Conservation (phyloP, 2,329 filamentous ascomycete genomes). For the Grosmannia clavigera region DNA sequence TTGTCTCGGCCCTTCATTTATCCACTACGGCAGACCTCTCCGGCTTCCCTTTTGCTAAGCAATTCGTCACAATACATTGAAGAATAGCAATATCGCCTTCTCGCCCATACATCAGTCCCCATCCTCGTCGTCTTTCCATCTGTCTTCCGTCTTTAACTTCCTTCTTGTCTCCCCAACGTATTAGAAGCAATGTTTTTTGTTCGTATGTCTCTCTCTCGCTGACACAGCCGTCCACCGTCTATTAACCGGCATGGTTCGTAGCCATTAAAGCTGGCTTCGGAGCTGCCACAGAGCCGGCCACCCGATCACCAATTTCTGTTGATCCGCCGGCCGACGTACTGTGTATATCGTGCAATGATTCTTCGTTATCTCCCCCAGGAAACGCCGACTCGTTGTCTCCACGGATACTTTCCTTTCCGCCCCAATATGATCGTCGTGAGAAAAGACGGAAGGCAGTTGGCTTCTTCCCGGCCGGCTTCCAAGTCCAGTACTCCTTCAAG, state of each 20-base stretch:
- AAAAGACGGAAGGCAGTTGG: constrained; percentile 33
- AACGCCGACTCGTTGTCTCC: constrained; percentile 7
- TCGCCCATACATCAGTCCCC: no score
- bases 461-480: constrained; percentile 33
- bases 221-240: neutral
- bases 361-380: constrained; percentile 2
- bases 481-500: constrained; percentile 43
- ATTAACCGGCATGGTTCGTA: neutral
- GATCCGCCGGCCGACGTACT: neutral
- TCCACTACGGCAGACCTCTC: neutral
- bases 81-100: no score
- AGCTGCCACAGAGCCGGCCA: neutral
- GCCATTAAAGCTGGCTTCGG: constrained; percentile 6
- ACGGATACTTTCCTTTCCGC: constrained; percentile 11
- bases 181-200: no score
- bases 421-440: constrained; percentile 15
- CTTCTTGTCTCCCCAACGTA: no score
- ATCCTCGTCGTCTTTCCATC: no score
- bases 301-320: constrained; percentile 1
- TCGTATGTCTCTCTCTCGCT: neutral
- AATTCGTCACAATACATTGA: no score
- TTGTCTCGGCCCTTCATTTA: neutral
- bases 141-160: no score
- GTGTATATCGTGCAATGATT: constrained; percentile 6
- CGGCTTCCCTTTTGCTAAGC: no score